These are phyloP conservation scores for Tricladium varicosporioides DNA, from an alignment of 2,329 filamentous ascomycete species.

Conservation along the genomic window DNA sequence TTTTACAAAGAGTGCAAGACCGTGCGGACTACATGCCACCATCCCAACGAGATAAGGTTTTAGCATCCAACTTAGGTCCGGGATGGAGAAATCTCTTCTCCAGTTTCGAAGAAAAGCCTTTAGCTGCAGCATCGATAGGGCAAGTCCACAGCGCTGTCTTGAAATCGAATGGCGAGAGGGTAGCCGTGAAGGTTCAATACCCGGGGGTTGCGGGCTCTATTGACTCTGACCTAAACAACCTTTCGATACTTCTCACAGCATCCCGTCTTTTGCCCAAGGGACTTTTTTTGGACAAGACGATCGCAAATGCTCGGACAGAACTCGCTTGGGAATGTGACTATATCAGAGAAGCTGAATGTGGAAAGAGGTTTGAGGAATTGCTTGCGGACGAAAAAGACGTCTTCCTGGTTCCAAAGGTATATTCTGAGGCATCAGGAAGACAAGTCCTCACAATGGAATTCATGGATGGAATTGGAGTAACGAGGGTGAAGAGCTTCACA, in stretches of 20 bases:
- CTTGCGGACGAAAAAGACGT: conserved; percentile 70
- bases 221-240: conserved; percentile 92
- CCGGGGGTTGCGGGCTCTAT: conserved; percentile 95
- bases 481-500: conserved; percentile 70
- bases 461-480: conserved; percentile 83
- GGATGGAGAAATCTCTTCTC: conserved; percentile 83
- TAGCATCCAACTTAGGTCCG: conserved; percentile 72
- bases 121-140: conserved; percentile 94
- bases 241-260: conserved; percentile 85
- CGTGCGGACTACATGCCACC: conserved; percentile 97
- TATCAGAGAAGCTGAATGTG: conserved; percentile 79
- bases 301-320: conserved; percentile 89
- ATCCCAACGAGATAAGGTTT: conserved; percentile 84
- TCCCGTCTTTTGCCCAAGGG: conserved; percentile 88
- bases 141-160: conserved; percentile 89
- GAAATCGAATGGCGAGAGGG: conserved; percentile 68
- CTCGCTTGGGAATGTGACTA: conserved; percentile 98
- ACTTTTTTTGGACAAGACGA: conserved; percentile 93
- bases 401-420: conserved; percentile 78
- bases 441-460: conserved; percentile 93
- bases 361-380: conserved; percentile 70
- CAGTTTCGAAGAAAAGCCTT: conserved; percentile 84
- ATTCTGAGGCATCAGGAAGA: conserved; percentile 75
- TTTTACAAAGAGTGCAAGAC: conserved; percentile 92
- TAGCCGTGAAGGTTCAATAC: conserved; percentile 97